phyloP scores from a whole-genome alignment of 805 yeast genomes.

The Cyberlindnera mrakii region DNA sequence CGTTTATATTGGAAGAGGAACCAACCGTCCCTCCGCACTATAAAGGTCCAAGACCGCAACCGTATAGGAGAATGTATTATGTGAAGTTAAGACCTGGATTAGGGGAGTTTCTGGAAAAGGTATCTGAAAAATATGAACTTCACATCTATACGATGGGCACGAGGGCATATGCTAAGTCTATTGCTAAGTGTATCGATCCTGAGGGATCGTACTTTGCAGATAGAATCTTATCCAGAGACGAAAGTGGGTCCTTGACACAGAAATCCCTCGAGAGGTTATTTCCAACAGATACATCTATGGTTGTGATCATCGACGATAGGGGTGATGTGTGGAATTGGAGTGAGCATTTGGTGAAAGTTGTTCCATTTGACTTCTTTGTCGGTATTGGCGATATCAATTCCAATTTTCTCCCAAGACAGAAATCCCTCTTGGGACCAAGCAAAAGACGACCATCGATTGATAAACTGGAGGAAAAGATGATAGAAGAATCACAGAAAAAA shows the following conservation, averaged over 20 bases:
- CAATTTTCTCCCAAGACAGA: slow-evolving; percentile 80
- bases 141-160: slow-evolving; percentile 99
- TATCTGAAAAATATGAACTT: slow-evolving; percentile 69
- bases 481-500: slow-evolving; percentile 14
- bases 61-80: slow-evolving; percentile 69
- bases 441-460: slow-evolving; percentile 54
- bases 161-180: slow-evolving; percentile 81
- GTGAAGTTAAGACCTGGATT: slow-evolving; percentile 91
- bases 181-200: slow-evolving; percentile 90
- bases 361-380: slow-evolving; percentile 92
- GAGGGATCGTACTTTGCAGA: slow-evolving; percentile 83
- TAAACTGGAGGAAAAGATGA: slow-evolving; percentile 41
- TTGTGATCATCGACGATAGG: slow-evolving; percentile 91
- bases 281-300: slow-evolving; percentile 96
- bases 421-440: slow-evolving; percentile 51
- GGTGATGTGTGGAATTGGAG: slow-evolving; percentile 99
- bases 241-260: slow-evolving; percentile 86
- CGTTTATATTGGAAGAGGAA: slow-evolving; percentile 77
- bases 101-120: slow-evolving; percentile 57
- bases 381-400: slow-evolving; percentile 98
- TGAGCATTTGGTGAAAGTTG: slow-evolving; percentile 81
- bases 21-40: slow-evolving; percentile 49
- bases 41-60: slow-evolving; percentile 54
- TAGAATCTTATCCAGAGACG: slow-evolving; percentile 87
- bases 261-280: slow-evolving; percentile 83